Percentiles rank a stretch among this genome's conserved stretches.
Conservation (phyloP, 225 moss, liverwort and hornwort genomes). For the Asterella californica region DNA sequence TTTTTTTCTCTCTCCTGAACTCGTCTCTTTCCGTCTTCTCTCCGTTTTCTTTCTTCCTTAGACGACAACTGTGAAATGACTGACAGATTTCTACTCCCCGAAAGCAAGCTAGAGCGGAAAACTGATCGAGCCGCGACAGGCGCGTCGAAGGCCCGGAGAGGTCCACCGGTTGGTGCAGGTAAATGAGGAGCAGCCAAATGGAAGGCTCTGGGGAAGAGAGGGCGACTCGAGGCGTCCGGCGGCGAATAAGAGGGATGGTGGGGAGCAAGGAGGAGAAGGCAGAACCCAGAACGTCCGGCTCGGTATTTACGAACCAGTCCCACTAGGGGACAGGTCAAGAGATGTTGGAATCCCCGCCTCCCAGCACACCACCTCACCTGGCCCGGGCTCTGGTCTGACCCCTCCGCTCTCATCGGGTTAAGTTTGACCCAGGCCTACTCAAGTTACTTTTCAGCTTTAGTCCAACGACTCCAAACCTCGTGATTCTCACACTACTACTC, state of each 20-base stretch:
- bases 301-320: background rate
- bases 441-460: background rate
- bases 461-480: background rate
- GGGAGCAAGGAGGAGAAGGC: background rate
- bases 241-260: background rate
- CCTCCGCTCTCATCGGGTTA: background rate
- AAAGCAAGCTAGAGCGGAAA: background rate
- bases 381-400: background rate
- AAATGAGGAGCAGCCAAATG: slow-evolving; percentile 2
- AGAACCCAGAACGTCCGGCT: background rate
- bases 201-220: background rate
- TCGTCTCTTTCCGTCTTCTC: background rate
- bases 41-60: background rate
- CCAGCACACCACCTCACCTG: background rate
- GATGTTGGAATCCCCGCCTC: background rate
- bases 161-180: slow-evolving; percentile 10
- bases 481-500: background rate
- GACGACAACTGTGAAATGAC: slow-evolving; percentile 8
- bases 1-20: background rate
- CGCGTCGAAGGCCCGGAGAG: background rate
- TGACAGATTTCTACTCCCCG: background rate
- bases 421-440: background rate
- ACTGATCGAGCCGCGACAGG: background rate
- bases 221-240: background rate
- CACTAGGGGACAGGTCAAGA: background rate